Conservation (phyloP, 2,329 filamentous ascomycete genomes). For the Trichophyton simii region DNA sequence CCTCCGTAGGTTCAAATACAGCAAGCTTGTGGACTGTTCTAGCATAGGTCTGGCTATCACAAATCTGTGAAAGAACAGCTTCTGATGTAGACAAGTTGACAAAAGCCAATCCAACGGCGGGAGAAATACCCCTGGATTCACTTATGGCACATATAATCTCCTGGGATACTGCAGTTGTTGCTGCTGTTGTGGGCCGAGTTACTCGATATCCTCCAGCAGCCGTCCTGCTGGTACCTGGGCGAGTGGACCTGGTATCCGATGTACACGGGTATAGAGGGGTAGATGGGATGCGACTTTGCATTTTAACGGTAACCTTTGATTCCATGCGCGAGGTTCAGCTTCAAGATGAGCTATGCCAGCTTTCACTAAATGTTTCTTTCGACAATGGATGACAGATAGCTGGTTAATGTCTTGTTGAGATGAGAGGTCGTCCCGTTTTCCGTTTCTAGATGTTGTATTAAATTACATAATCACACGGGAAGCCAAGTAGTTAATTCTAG, state of each 20-base stretch:
- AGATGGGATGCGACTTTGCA: background rate
- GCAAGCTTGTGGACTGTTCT: slow-evolving; percentile 76
- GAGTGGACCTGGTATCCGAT: background rate
- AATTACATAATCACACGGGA: background rate
- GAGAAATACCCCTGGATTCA: slow-evolving; percentile 76
- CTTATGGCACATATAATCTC: slow-evolving; percentile 78
- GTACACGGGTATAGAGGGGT: background rate
- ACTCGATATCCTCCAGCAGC: slow-evolving; percentile 34
- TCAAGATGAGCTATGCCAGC: background rate
- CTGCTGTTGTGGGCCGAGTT: slow-evolving; percentile 40
- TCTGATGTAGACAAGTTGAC: slow-evolving; percentile 78
- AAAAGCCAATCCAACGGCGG: slow-evolving; percentile 73
- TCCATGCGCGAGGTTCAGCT: background rate
- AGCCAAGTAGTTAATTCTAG: no score
- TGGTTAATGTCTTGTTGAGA: background rate
- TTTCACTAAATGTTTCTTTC: background rate
- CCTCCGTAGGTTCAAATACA: slow-evolving; percentile 65
- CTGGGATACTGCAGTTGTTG: slow-evolving; percentile 46
- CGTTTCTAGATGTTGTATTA: background rate
- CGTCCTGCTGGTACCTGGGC: slow-evolving; percentile 15
- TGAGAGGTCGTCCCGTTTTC: background rate
- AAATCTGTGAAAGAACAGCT: slow-evolving; percentile 76
- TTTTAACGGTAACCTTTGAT: background rate
- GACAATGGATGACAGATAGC: no score
- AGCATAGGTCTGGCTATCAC: slow-evolving; percentile 83